Base-by-base conservation (phyloP, 2,329 filamentous ascomycete species). In the Aureobasidium musti region DNA sequence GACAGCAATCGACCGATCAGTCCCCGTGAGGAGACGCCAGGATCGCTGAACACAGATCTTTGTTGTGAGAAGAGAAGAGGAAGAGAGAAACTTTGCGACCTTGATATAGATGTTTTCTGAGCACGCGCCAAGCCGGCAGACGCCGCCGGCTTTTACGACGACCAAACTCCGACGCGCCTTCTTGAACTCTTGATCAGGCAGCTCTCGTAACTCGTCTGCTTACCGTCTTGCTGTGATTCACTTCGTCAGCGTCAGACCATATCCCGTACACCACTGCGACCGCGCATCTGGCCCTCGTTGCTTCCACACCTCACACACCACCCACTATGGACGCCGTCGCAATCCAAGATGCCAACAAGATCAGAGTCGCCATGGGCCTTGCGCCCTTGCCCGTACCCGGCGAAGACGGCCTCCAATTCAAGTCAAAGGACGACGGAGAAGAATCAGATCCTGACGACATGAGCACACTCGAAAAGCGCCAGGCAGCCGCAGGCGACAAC, bases 301-400 rank as follows among this genome's bases (percentile, higher is more conserved):
- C 47, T 8, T 65, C 67, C 59, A 65, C 1, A 1, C 68, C 45
- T 72, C 74, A 71, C 71, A 67, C 61, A 67, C 77, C 72, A 19
- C 73, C 54, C 28, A 53, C 19, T 39, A 74, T 75, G 73, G 73
- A 77, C 69, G 74, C 76, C 63, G 86, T 91, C 52, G 89, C 90
- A 33, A 93, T 98, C 75, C 91, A 96, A 79, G 92, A 97, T 83
- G 92, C 91, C 71, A 98, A 98, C 81, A 91, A 93, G 75, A 89
- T 97, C 74, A 92, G 94, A 73, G 84, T 89, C 73, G 91, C 92
- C 59, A 87, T 97, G 81, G 94, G 94, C 74, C 87, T 97, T 82
- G 91, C 94, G 75, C 93, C 92, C 30, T 82, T 98, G 74, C 91
- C 92, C 28, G 91, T 96, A 13, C 91, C 93, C 30, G 91, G 91